Percentiles rank a stretch among this genome's conserved stretches.
Conservation (phyloP, 148 eudicot genomes). For the Mesembryanthemum crystallinum region DNA sequence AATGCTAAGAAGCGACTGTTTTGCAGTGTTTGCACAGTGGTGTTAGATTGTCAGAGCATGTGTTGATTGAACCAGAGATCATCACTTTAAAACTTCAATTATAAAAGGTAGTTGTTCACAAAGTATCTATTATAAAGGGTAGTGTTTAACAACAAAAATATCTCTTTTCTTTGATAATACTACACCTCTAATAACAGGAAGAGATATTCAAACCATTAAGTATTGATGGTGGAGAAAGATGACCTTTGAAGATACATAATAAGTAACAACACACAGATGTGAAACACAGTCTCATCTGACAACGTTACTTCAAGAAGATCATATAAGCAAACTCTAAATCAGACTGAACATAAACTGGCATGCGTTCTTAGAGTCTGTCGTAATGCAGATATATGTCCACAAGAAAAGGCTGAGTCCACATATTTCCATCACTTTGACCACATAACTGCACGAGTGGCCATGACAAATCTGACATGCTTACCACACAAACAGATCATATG, state of each 20-base stretch:
- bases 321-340: neutral
- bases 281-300: neutral
- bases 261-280: neutral
- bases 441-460: neutral
- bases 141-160: no score
- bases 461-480: neutral
- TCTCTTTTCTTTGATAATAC: no score
- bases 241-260: neutral
- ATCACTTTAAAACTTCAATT: no score
- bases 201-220: no score
- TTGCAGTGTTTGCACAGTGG: no score
- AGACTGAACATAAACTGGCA: neutral
- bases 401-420: neutral
- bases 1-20: no score
- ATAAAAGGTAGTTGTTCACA: no score
- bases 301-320: neutral
- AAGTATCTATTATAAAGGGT: no score
- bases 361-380: neutral
- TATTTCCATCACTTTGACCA: neutral
- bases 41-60: no score
- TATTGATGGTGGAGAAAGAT: neutral
- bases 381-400: neutral
- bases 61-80: no score
- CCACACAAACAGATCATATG: neutral
- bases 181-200: no score